phyloP scores from a whole-genome alignment of 2,329 filamentous ascomycete genomes.

The Colletotrichum spaethianum region DNA sequence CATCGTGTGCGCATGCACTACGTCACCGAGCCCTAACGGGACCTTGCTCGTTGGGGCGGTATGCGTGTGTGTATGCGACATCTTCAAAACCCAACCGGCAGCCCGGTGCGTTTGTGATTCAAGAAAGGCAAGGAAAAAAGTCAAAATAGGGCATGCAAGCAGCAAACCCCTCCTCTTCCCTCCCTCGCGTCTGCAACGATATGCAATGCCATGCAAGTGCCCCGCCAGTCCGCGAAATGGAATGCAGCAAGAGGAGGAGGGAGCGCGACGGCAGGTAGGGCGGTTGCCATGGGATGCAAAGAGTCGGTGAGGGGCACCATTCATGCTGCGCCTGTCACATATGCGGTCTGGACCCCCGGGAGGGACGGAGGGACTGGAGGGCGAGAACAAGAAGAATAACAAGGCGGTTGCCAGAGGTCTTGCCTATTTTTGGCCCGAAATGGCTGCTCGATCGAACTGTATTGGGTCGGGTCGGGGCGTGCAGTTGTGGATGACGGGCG shows the following conservation, averaged over 20 bases:
- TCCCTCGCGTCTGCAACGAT: conserved; percentile 37
- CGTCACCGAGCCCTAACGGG: conserved; percentile 38
- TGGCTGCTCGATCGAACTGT: neutral
- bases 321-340: conserved; percentile 37
- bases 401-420: conserved; percentile 4
- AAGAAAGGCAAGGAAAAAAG: conserved; percentile 11
- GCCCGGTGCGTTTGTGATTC: conserved; percentile 7
- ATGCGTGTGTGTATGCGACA: conserved; percentile 8
- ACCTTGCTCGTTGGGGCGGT: conserved; percentile 14
- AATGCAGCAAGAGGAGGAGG: conserved; percentile 8
- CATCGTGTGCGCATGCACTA: conserved; percentile 34
- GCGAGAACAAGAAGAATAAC: conserved; percentile 1
- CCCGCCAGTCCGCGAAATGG: conserved; percentile 35
- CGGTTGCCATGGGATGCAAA: conserved; percentile 39
- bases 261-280: conserved; percentile 16
- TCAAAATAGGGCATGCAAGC: conserved; percentile 34
- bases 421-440: conserved; percentile 37
- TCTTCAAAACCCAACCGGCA: conserved; percentile 29
- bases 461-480: conserved; percentile 27
- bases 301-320: conserved; percentile 40
- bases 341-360: conserved; percentile 37
- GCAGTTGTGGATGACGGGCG: conserved; percentile 10
- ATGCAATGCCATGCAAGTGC: conserved; percentile 40
- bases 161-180: conserved; percentile 25
- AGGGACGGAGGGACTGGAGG: conserved; percentile 10